phyloP scores from a whole-genome alignment of 2,329 filamentous ascomycete species.

The Penicillium palitans region DNA sequence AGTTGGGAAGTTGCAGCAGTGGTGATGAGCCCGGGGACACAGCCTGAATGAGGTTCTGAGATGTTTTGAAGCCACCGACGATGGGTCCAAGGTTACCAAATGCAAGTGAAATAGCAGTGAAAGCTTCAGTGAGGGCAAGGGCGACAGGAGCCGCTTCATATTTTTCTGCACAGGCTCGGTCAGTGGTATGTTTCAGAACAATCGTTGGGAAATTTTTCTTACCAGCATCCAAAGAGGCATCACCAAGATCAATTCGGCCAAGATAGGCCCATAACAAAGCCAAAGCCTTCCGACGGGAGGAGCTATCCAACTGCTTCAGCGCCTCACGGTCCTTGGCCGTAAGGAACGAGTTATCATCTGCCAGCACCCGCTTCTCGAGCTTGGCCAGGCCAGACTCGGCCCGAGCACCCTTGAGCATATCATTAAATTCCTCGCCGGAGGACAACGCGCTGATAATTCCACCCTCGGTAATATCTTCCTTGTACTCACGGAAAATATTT shows the following conservation, averaged over 20 bases:
- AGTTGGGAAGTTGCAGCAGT: conserved; percentile 85
- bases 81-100: conserved; percentile 83
- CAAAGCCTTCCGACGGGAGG: conserved; percentile 78
- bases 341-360: conserved; percentile 60
- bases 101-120: conserved; percentile 81
- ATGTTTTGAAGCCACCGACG: conserved; percentile 75
- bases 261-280: conserved; percentile 94
- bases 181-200: conserved; percentile 16
- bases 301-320: conserved; percentile 77
- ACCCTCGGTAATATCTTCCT: conserved; percentile 76
- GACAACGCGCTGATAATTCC: conserved; percentile 80
- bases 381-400: conserved; percentile 78
- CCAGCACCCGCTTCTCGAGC: conserved; percentile 77
- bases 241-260: conserved; percentile 80
- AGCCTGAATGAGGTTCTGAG: conserved; percentile 88
- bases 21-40: conserved; percentile 80
- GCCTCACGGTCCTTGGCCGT: conserved; percentile 71
- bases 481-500: conserved; percentile 90
- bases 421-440: conserved; percentile 80
- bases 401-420: conserved; percentile 72
- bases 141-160: conserved; percentile 86
- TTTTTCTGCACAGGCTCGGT: conserved; percentile 59
- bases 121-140: conserved; percentile 79
- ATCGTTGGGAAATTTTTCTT: conserved; percentile 1
- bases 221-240: conserved; percentile 70